phyloP scores from a whole-genome alignment of 2,329 filamentous ascomycete genomes.

The Colletotrichum gloeosporioides region DNA sequence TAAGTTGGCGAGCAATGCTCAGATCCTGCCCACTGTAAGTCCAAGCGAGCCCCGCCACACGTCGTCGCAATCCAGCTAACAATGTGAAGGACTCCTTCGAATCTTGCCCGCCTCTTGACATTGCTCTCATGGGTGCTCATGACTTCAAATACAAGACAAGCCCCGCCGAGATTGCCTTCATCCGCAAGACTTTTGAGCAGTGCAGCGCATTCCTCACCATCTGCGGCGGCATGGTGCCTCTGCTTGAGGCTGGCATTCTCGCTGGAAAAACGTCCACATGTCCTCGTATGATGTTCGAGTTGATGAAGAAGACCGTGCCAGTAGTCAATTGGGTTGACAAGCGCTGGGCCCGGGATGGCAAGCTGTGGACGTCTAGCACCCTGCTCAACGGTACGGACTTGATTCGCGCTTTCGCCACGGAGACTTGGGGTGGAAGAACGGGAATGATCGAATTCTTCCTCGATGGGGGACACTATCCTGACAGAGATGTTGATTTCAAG shows the following conservation, averaged over 20 bases:
- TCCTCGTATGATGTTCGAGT: conserved; percentile 32
- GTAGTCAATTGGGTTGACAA: conserved; percentile 41
- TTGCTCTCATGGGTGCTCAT: conserved; percentile 45
- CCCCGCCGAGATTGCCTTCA: conserved; percentile 38
- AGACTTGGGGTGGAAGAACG: conserved; percentile 31
- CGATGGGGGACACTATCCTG: conserved; percentile 29
- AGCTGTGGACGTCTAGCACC: conserved; percentile 40
- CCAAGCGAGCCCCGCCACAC: neutral
- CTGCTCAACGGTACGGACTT: conserved; percentile 40
- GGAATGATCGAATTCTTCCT: conserved; percentile 25
- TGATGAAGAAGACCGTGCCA: conserved; percentile 31
- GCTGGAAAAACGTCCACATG: conserved; percentile 41
- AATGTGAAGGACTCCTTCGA: conserved; percentile 40
- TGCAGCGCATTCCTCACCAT: conserved; percentile 44
- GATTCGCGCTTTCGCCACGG: conserved; percentile 32
- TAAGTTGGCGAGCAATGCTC: conserved; percentile 30
- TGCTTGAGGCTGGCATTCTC: conserved; percentile 39
- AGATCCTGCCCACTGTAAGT: conserved; percentile 34
- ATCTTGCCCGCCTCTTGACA: conserved; percentile 43
- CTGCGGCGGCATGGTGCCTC: conserved; percentile 40
- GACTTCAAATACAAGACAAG: conserved; percentile 30
- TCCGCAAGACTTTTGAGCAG: conserved; percentile 37
- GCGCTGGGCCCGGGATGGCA: conserved; percentile 39
- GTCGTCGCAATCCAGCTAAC: neutral
- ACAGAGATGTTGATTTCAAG: conserved; percentile 37